Percentiles rank a stretch among this genome's conserved stretches.
Conservation (phyloP, 1,284 basidiomycete species). For the Schizophyllum amplum region DNA sequence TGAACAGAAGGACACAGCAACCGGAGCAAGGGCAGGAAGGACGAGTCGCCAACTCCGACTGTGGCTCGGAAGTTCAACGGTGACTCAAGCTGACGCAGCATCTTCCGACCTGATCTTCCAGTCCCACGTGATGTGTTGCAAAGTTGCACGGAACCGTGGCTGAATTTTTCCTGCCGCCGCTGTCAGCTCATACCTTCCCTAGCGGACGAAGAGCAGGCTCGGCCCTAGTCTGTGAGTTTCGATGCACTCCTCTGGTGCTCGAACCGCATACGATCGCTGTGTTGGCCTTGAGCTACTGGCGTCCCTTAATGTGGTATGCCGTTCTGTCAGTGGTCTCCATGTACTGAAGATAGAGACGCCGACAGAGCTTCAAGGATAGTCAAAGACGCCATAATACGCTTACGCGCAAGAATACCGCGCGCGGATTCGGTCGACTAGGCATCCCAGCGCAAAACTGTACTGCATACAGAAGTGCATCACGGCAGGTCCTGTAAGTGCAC, state of each 20-base stretch:
- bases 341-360: not conserved
- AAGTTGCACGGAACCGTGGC: not conserved
- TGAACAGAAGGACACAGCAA: too few relatives aligned
- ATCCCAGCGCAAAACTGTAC: not conserved
- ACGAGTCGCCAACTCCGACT: not conserved
- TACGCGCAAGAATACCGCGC: not conserved
- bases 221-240: too few relatives aligned
- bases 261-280: too few relatives aligned
- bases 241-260: too few relatives aligned
- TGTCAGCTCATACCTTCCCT: too few relatives aligned
- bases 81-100: slow-evolving; percentile 8
- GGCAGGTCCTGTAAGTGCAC: too few relatives aligned
- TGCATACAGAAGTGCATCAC: too few relatives aligned
- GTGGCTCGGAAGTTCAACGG: slow-evolving; percentile 1
- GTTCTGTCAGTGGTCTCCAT: not conserved
- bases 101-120: slow-evolving; percentile 1
- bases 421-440: too few relatives aligned
- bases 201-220: too few relatives aligned
- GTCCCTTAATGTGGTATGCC: not conserved
- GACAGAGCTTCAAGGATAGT: too few relatives aligned
- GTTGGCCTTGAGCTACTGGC: too few relatives aligned
- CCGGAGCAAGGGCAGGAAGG: too few relatives aligned
- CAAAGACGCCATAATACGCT: not conserved
- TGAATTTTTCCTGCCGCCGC: not conserved
- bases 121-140: not conserved